Base-by-base conservation (phyloP, 2,329 filamentous ascomycete genomes). In the Pezicula rhizophila region DNA sequence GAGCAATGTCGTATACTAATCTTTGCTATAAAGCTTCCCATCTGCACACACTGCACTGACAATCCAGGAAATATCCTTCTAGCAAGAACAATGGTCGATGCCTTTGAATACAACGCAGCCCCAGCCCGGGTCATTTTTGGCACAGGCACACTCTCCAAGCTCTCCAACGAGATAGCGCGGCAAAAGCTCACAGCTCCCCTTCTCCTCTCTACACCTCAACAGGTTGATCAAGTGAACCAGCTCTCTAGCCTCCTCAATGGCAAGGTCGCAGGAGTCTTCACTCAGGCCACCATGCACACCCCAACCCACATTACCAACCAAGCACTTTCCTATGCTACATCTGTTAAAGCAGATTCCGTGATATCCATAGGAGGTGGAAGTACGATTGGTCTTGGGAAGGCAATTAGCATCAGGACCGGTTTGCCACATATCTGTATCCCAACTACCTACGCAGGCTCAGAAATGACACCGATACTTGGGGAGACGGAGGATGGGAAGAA, bases 381-480 rank as follows among this genome's bases (percentile, higher is more conserved):
- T 47, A 82, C 80, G 0, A 79, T 78, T 46, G 80, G 81, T 0
- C 65, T 85, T n/a, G 78, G 78, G 4, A 81, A 82, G 56, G 78
- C 77, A 2, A 72, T 81, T 51, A 72, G 71, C 42, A 65, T 75
- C 42, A 70, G 74, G 38, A 79, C 76, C 31, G 70, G 70, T 0
- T 66, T 81, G 31, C 76, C 75, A 17, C 78, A 82, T 57, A 73
- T 82, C 39, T 80, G 76, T 56, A 75, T 82, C 43, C 77, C 79
- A n/a, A 82, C 78, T 2, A 80, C 78, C 1, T 82, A 82, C 58
- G 74, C 78, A 5, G 78, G 78, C 3, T 79, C 75, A 52, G 82
- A 85, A 59, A 80, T 85, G 73, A 84, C 81, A 3, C 77, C 80
- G 0, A 82, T 84, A 42, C 65, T 85, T 11, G 81, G 81, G 2